These are phyloP conservation scores for Cephalotrichum gorgonifer DNA, from an alignment of 2,329 filamentous ascomycete genomes.

Conservation along the genomic window DNA sequence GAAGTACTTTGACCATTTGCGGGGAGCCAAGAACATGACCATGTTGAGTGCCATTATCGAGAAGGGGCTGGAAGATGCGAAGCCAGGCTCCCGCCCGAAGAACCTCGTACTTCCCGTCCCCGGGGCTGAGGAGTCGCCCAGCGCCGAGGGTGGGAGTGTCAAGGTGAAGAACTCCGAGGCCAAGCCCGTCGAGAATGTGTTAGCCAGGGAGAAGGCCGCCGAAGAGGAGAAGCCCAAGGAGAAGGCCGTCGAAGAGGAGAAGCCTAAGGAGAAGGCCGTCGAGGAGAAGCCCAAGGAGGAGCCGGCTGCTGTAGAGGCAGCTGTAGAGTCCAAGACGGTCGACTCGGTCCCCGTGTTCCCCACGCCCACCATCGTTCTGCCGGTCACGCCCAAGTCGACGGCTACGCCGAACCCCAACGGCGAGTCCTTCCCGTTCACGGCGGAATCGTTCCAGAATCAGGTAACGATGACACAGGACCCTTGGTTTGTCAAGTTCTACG, in stretches of 20 bases:
- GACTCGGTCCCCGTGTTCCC: constrained; percentile 17
- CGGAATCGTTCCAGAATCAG: constrained; percentile 74
- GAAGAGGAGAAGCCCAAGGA: constrained; percentile 9
- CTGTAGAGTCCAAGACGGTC: constrained; percentile 16
- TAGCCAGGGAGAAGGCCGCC: constrained; percentile 11
- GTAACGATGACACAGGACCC: constrained; percentile 83
- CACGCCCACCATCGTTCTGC: constrained; percentile 13
- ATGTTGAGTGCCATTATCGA: constrained; percentile 64
- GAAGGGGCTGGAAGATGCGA: constrained; percentile 61
- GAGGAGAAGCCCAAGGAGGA: constrained; percentile 10
- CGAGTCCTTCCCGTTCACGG: constrained; percentile 62
- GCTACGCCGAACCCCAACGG: constrained; percentile 65
- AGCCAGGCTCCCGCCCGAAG: constrained; percentile 68
- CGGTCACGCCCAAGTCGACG: constrained; percentile 38
- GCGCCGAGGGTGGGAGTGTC: constrained; percentile 5
- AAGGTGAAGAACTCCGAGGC: constrained; percentile 4
- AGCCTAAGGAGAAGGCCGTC: constrained; percentile 9
- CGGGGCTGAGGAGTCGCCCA: constrained; percentile 37
- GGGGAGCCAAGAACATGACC: constrained; percentile 58
- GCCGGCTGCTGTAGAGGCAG: constrained; percentile 7
- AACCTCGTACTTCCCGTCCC: constrained; percentile 59
- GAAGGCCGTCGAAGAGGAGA: constrained; percentile 9
- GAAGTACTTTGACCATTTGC: constrained; percentile 49
- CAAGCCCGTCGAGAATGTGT: constrained; percentile 2
- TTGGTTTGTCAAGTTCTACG: constrained; percentile 99